Percentiles rank a stretch among this genome's conserved stretches.
Evolutionary conservation across 441 rosid genomes (phyloP).

Genomic region (Populus hybrid): DNA sequence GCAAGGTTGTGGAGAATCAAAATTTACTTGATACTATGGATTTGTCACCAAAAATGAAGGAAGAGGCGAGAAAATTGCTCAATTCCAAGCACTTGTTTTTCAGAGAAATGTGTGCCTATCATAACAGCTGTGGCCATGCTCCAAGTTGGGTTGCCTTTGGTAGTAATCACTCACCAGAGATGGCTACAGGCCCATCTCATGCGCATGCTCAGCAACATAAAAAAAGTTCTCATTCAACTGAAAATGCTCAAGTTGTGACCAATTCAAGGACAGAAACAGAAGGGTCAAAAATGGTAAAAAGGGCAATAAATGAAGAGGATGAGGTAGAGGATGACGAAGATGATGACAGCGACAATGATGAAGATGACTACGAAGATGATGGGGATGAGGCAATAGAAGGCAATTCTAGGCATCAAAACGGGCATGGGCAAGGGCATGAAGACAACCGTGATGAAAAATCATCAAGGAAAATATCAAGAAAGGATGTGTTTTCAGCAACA

Average conservation of each 20-base stretch:
- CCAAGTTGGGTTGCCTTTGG: conserved; percentile 26
- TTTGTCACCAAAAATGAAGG: conserved; percentile 62
- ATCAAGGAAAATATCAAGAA: conserved; percentile 32
- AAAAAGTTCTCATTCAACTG: conserved; percentile 52
- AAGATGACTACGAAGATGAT: conserved; percentile 32
- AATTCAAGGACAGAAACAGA: conserved; percentile 33
- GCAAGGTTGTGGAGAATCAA: conserved; percentile 88
- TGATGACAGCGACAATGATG: conserved; percentile 37
- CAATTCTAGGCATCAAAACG: conserved; percentile 32
- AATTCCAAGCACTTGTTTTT: conserved; percentile 91
- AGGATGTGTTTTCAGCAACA: conserved; percentile 14
- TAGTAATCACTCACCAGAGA: conserved; percentile 39
- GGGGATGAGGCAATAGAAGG: conserved; percentile 20
- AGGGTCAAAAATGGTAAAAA: conserved; percentile 28
- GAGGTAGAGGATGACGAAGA: conserved; percentile 33
- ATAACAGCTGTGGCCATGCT: conserved; percentile 71
- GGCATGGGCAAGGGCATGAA: conserved; percentile 48
- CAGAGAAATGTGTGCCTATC: conserved; percentile 96
- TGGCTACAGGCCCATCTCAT: conserved; percentile 28
- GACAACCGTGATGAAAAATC: conserved; percentile 36
- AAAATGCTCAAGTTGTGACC: conserved; percentile 22
- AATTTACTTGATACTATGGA: conserved; percentile 74
- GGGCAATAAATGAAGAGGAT: conserved; percentile 25
- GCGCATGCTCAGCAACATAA: conserved; percentile 30
- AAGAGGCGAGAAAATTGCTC: conserved; percentile 72